Conservation (phyloP, 108 stramenopile species). For the Epithemia pelagica region DNA sequence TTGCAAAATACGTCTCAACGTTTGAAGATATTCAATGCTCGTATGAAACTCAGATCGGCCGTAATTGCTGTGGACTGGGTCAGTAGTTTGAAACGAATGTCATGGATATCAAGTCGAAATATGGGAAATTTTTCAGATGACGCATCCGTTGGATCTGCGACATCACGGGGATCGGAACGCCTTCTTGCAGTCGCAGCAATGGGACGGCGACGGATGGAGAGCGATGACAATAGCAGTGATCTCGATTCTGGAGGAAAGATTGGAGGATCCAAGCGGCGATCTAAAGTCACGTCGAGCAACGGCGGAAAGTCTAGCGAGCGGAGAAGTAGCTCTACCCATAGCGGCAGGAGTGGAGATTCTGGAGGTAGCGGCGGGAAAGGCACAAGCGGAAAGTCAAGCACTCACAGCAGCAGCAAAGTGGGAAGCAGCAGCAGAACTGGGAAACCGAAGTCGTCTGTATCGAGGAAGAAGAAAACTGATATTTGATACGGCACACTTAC, state of each 20-base stretch:
- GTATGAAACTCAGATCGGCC: slow-evolving; percentile 73
- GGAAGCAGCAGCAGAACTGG: background rate
- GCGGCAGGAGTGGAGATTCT: background rate
- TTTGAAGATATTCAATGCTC: slow-evolving; percentile 85
- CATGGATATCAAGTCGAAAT: slow-evolving; percentile 23
- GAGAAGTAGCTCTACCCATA: background rate
- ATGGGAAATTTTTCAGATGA: background rate
- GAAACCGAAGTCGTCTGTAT: background rate
- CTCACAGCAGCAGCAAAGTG: background rate
- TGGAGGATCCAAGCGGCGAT: background rate
- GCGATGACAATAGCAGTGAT: background rate
- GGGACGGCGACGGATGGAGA: background rate
- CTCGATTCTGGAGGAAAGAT: background rate
- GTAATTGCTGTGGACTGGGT: slow-evolving; percentile 75
- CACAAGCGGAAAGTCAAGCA: background rate
- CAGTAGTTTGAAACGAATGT: slow-evolving; percentile 31
- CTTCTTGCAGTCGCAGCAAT: background rate
- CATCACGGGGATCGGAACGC: background rate
- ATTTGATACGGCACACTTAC: background rate
- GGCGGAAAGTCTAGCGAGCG: background rate
- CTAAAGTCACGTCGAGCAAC: background rate
- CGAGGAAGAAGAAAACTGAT: background rate
- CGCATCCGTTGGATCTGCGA: background rate
- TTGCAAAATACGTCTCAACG: slow-evolving; percentile 51
- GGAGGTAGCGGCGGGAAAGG: background rate